Conservation (phyloP, 177 flowering plant species). For the Vitis hybrid region DNA sequence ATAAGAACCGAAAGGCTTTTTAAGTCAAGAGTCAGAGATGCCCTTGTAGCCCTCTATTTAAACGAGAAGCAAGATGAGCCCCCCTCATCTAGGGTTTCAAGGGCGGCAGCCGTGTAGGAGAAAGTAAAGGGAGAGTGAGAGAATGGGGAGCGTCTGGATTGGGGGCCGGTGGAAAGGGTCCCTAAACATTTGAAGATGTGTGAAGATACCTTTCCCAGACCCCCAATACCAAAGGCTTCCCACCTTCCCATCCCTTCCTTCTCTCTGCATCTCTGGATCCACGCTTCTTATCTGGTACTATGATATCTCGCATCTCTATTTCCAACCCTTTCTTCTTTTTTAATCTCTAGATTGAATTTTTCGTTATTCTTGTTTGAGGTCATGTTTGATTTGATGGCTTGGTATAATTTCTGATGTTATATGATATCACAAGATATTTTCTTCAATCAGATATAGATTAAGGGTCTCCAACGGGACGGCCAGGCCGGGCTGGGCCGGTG, state of each 20-base stretch:
- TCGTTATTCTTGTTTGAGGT: neutral
- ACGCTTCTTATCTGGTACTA: neutral
- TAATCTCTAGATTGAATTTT: neutral
- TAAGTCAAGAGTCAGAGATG: too few species aligned
- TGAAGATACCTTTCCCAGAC: neutral
- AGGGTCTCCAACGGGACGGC: too few species aligned
- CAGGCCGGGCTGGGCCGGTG: too few species aligned
- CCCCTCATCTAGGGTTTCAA: too few species aligned
- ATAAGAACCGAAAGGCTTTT: too few species aligned
- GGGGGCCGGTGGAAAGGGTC: neutral
- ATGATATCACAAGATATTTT: too few species aligned
- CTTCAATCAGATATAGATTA: too few species aligned
- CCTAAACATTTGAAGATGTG: neutral
- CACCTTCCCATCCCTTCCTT: neutral
- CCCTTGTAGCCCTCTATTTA: too few species aligned
- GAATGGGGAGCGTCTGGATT: neutral
- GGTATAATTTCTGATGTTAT: too few species aligned
- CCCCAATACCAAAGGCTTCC: conserved; percentile 2
- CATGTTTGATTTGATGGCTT: too few species aligned
- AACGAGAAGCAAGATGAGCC: too few species aligned
- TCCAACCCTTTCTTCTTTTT: neutral
- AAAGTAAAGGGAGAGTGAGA: neutral
- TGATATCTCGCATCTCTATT: neutral
- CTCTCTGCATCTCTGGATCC: neutral
- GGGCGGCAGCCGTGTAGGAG: neutral